Evolutionary conservation across 2,329 filamentous ascomycete species (phyloP).

Genomic region (Neonectria sp.): DNA sequence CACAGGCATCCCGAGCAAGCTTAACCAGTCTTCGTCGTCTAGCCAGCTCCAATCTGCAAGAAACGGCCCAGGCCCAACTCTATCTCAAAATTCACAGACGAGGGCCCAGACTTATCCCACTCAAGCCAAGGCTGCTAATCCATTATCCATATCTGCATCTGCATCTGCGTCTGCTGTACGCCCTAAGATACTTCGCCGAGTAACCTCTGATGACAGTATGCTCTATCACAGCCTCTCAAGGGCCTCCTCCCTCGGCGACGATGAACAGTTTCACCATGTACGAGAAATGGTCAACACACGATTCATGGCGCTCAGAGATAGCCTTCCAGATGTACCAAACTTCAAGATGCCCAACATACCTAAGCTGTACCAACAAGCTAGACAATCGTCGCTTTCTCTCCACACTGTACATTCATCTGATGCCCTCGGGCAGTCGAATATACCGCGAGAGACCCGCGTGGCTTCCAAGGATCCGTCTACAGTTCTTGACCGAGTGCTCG

Average conservation of each 20-base stretch:
- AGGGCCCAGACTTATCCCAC: slow-evolving; percentile 33
- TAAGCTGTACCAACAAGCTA: slow-evolving; percentile 59
- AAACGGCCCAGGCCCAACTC: slow-evolving; percentile 16
- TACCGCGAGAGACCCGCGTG: slow-evolving; percentile 31
- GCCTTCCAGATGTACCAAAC: slow-evolving; percentile 83
- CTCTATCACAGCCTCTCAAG: slow-evolving; percentile 82
- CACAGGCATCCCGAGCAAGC: slow-evolving; percentile 15
- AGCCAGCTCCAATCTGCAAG: slow-evolving; percentile 19
- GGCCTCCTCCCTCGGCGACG: slow-evolving; percentile 88
- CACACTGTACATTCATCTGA: slow-evolving; percentile 50
- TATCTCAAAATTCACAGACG: slow-evolving; percentile 20
- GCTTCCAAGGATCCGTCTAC: slow-evolving; percentile 44
- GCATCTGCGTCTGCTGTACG: slow-evolving; percentile 35
- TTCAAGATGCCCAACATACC: slow-evolving; percentile 79
- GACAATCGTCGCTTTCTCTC: slow-evolving; percentile 51
- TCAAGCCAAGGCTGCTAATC: slow-evolving; percentile 27
- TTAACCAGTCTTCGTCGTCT: slow-evolving; percentile 24
- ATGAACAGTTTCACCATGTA: slow-evolving; percentile 84
- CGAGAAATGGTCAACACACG: slow-evolving; percentile 90
- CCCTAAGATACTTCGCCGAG: slow-evolving; percentile 50
- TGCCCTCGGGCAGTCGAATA: slow-evolving; percentile 43
- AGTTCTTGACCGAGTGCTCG: slow-evolving; percentile 70
- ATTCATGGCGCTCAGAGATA: slow-evolving; percentile 92
- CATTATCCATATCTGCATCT: slow-evolving; percentile 23
- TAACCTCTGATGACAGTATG: slow-evolving; percentile 78